Evolutionary conservation across 2,329 filamentous ascomycete species (phyloP).

Genomic region (Conoideocrella luteorostrata): DNA sequence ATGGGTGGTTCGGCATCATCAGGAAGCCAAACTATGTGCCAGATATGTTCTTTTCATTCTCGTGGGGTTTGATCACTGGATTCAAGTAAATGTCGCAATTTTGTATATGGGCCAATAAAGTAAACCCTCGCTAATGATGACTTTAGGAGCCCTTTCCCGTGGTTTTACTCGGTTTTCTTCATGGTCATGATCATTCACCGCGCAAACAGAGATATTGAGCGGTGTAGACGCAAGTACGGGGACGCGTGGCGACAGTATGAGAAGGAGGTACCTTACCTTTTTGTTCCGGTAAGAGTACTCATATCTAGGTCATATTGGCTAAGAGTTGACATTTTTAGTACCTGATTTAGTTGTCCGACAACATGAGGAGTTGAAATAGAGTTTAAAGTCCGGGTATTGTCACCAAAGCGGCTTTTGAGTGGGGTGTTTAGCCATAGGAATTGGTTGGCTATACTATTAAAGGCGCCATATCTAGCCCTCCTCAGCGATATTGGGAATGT

Average conservation of each 20-base stretch:
- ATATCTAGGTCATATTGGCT: no score
- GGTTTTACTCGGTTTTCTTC: conserved; percentile 86
- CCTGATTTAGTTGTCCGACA: no score
- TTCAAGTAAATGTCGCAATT: conserved; percentile 26
- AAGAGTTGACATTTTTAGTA: no score
- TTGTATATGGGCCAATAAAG: not conserved
- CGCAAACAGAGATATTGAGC: conserved; percentile 65
- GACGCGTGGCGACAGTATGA: conserved; percentile 75
- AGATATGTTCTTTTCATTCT: conserved; percentile 40
- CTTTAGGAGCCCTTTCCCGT: conserved; percentile 65
- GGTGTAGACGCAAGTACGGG: conserved; percentile 73
- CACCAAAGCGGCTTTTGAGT: no score
- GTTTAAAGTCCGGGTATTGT: no score
- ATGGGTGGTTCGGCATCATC: conserved; percentile 75
- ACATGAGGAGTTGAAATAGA: no score
- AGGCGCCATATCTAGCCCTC: conserved; percentile 46
- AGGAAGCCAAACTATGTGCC: conserved; percentile 52
- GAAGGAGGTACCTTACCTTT: conserved; percentile 69
- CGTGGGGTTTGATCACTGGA: conserved; percentile 42
- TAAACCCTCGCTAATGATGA: no score
- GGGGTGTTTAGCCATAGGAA: no score
- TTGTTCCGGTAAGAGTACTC: conserved; percentile 67
- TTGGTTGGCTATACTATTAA: no score
- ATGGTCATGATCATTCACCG: conserved; percentile 73
- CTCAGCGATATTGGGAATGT: conserved; percentile 50